A percentile compares a stretch with the other conserved stretches of the same genome.
These are phyloP conservation scores for Pulveroboletus ravenelii DNA, from an alignment of 768 basidiomycete species.

Conservation along the genomic window DNA sequence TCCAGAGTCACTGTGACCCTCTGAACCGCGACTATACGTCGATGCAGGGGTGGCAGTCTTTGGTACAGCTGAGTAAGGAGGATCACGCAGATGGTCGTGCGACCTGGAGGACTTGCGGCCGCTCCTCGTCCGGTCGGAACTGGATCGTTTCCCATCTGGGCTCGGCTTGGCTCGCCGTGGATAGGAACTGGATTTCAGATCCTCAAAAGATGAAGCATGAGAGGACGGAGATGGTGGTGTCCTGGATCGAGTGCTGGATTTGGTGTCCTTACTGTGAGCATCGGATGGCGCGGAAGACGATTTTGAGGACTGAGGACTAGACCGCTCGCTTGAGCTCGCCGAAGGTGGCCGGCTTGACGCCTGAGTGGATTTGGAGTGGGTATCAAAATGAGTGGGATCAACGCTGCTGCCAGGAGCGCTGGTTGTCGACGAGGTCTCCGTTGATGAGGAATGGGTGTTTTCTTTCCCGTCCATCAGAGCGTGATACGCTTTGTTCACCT, in stretches of 20 bases:
- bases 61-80: slow-evolving; percentile 14
- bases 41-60: slow-evolving; percentile 8
- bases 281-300: slow-evolving; percentile 14
- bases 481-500: slow-evolving; percentile 58
- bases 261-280: slow-evolving; percentile 5
- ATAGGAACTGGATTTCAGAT: slow-evolving; percentile 13
- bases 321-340: slow-evolving; percentile 27
- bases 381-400: slow-evolving; percentile 21
- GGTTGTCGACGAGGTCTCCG: slow-evolving; percentile 26
- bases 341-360: slow-evolving; percentile 31
- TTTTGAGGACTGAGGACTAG: slow-evolving; percentile 7
- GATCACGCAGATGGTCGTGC: slow-evolving; percentile 20
- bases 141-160: slow-evolving; percentile 11
- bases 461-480: slow-evolving; percentile 43
- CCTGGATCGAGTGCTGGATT: slow-evolving; percentile 9
- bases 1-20: slow-evolving; percentile 3
- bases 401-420: slow-evolving; percentile 13
- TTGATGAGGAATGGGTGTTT: slow-evolving; percentile 25
- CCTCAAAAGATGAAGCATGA: slow-evolving; percentile 10
- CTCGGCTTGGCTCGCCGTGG: slow-evolving; percentile 11
- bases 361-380: slow-evolving; percentile 20
- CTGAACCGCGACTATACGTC: slow-evolving; percentile 9
- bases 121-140: slow-evolving; percentile 18
- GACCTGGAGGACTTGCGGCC: slow-evolving; percentile 19
- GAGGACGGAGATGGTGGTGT: slow-evolving; percentile 11